Base-by-base conservation (phyloP, 176 grass and related monocot species). In the Lolium perenne region DNA sequence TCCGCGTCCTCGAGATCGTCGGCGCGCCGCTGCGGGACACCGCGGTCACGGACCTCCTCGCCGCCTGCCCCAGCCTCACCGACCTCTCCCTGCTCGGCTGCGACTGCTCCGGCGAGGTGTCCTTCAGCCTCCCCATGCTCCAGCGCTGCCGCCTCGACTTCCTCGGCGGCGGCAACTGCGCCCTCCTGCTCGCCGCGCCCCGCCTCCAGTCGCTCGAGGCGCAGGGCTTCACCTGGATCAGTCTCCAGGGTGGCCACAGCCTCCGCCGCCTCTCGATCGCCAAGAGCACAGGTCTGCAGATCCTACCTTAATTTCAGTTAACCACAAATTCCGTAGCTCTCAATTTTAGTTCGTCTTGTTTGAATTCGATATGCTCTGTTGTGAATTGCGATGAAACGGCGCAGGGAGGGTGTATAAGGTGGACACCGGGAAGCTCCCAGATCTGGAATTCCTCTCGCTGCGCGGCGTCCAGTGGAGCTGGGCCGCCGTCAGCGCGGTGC, bases 401-500 rank as follows among this genome's bases (percentile, higher is more conserved):
- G 65, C 71, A 99, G 97, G 94, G 49, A 94, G 92, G 55, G 85
- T 99, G 58, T 85, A 91, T 38, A 91, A 83, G 73, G 94, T 99
- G 58, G 97, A 96, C 46, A 84, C 84, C 6, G 92, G 94, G 61
- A 99, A 81, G 55, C 94, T 94, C 40, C 56, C 92, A 69, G 87
- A 96, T 74, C 87, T 99, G 72, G 90, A 99, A 10, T 64, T 83
- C 45, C 80, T 96, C 35, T 94, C 90, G 1, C 61, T 99, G 73
- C 88, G 97, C 45, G 97, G 97, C 1, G 86, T 99, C 23, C 94
- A 99, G 80, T 99, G 97, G 97, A 92, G 85, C 77, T 99, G 97
- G 97, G 83, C 70, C 3, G 94, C 97, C 0, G 83, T 99, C 61
- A 85, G 17, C 84, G 92, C 97, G 4, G 82, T 96, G 71, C 59